Conservation (phyloP, 2,329 filamentous ascomycete genomes). For the Aspergillus spinulosporus region DNA sequence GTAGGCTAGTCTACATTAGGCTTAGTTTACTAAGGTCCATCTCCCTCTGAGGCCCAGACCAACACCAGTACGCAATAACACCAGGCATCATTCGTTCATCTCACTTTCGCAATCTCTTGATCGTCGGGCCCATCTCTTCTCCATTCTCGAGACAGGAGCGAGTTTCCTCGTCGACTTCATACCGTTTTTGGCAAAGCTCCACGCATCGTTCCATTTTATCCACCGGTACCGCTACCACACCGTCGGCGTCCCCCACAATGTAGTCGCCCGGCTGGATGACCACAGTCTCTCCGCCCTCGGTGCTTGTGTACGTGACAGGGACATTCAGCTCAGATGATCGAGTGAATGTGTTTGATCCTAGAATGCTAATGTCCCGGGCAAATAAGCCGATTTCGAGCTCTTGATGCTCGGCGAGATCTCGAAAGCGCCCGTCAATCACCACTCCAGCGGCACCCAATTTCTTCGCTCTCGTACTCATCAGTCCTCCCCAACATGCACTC, state of each 20-base stretch:
- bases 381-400: constrained; percentile 34
- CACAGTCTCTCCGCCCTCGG: constrained; percentile 24
- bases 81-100: neutral
- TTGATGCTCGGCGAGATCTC: constrained; percentile 38
- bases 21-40: neutral
- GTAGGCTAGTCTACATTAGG: neutral
- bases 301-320: constrained; percentile 32
- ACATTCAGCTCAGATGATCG: constrained; percentile 37
- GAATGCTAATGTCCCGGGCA: constrained; percentile 32
- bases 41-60: neutral
- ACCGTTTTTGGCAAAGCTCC: constrained; percentile 34
- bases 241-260: constrained; percentile 38
- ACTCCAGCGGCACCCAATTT: constrained; percentile 39
- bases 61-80: neutral
- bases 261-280: constrained; percentile 37
- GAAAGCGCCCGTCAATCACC: constrained; percentile 42
- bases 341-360: constrained; percentile 39
- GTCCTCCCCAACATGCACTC: constrained; percentile 41
- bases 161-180: constrained; percentile 39
- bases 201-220: constrained; percentile 32
- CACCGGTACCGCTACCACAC: constrained; percentile 25
- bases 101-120: constrained; percentile 38
- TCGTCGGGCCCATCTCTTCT: constrained; percentile 37
- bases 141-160: constrained; percentile 31
- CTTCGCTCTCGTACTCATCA: constrained; percentile 42